Evolutionary conservation across 805 yeast species (phyloP).

Genomic region (Torulaspora microellipsoides): DNA sequence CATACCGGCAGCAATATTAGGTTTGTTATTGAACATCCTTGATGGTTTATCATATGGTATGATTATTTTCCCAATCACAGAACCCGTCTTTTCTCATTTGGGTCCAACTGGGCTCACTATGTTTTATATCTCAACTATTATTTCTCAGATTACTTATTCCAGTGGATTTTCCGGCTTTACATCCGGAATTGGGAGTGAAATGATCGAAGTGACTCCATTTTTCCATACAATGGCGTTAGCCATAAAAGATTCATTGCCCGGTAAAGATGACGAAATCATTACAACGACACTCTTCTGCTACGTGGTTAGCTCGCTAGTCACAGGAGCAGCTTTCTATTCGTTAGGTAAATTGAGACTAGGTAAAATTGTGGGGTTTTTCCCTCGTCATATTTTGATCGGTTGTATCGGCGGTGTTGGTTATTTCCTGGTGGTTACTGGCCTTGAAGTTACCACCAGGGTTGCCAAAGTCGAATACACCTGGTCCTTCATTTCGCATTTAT

Average conservation of each 20-base stretch:
- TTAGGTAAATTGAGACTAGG: conserved; percentile 82
- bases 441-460: conserved; percentile 82
- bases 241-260: conserved; percentile 42
- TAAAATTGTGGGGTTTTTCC: conserved; percentile 87
- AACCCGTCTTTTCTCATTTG: conserved; percentile 64
- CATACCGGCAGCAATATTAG: conserved; percentile 79
- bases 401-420: conserved; percentile 99
- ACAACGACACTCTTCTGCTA: conserved; percentile 86
- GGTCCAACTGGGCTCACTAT: conserved; percentile 90
- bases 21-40: conserved; percentile 76
- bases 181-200: conserved; percentile 93
- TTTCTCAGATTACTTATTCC: conserved; percentile 83
- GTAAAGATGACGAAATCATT: conserved; percentile 55
- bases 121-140: conserved; percentile 89
- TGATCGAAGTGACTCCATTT: conserved; percentile 99
- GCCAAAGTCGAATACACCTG: conserved; percentile 64
- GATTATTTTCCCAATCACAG: conserved; percentile 93
- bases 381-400: conserved; percentile 92
- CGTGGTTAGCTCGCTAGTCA: conserved; percentile 75
- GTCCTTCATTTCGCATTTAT: conserved; percentile 47
- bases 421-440: conserved; percentile 81
- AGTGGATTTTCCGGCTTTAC: conserved; percentile 87
- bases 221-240: conserved; percentile 90
- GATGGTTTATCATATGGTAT: conserved; percentile 96
- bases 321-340: conserved; percentile 74